Evolutionary conservation across 306 rosid species (phyloP).

Genomic region (Vigna hirtella): DNA sequence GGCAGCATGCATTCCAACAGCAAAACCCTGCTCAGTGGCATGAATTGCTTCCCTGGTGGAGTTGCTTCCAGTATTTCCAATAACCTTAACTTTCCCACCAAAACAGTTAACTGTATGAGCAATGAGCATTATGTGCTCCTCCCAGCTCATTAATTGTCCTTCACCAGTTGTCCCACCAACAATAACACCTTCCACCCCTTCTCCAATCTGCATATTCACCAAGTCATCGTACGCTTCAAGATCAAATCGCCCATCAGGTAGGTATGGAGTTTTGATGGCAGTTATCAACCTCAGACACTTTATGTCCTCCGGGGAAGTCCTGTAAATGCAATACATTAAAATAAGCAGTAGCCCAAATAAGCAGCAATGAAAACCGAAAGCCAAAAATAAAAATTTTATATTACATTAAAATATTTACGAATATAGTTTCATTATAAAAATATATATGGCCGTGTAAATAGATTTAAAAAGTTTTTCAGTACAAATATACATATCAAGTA

Average conservation of each 20-base stretch:
- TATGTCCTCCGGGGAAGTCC: conserved; percentile 83
- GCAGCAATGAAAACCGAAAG: conserved; percentile 18
- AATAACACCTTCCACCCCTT: conserved; percentile 84
- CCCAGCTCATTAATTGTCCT: conserved; percentile 99
- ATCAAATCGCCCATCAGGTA: conserved; percentile 95
- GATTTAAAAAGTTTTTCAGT: background rate
- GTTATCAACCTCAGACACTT: conserved; percentile 80
- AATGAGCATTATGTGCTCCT: conserved; percentile 95
- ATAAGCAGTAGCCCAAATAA: conserved; percentile 13
- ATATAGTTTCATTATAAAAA: background rate
- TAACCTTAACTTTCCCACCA: conserved; percentile 87
- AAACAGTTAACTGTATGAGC: conserved; percentile 90
- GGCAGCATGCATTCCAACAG: conserved; percentile 99
- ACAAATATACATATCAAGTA: background rate
- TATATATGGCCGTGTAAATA: background rate
- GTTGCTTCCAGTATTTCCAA: conserved; percentile 95
- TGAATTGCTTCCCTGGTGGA: conserved; percentile 95
- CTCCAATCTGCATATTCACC: conserved; percentile 73
- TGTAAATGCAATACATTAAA: conserved; percentile 49
- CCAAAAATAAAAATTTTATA: background rate
- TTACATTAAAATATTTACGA: background rate
- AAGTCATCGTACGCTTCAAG: conserved; percentile 90
- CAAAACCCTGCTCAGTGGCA: conserved; percentile 96
- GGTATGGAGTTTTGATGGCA: conserved; percentile 95
- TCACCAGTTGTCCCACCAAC: conserved; percentile 97